phyloP scores from a whole-genome alignment of 306 rosid genomes.

The Prosopis cineraria region DNA sequence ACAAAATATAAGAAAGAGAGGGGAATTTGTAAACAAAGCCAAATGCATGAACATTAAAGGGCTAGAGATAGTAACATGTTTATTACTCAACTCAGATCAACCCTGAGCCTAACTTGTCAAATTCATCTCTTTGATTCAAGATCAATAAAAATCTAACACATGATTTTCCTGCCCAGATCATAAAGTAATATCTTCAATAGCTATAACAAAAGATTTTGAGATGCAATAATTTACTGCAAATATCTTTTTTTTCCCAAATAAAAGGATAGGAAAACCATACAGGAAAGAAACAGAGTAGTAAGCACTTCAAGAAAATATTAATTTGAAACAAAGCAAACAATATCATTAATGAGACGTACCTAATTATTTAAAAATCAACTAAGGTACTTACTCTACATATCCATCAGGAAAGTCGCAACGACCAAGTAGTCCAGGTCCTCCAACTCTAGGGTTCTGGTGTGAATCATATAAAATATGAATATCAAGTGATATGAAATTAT shows the following conservation, averaged over 20 bases:
- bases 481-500: not conserved
- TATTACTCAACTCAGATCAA: not conserved
- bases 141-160: too few species aligned
- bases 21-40: not conserved
- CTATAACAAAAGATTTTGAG: conserved; percentile 16
- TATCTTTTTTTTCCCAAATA: not conserved
- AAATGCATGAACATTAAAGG: not conserved
- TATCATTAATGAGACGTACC: not conserved
- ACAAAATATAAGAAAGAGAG: not conserved
- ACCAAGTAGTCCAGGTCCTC: conserved; percentile 96
- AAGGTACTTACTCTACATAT: conserved; percentile 66
- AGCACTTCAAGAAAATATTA: not conserved
- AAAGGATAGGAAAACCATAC: not conserved
- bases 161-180: too few species aligned
- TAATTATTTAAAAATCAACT: conserved; percentile 14
- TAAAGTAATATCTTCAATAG: too few species aligned
- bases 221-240: not conserved
- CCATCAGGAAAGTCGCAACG: conserved; percentile 77
- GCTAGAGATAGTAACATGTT: not conserved
- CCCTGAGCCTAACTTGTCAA: not conserved
- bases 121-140: not conserved
- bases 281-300: not conserved
- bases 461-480: conserved; percentile 21
- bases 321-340: conserved; percentile 10
- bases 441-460: conserved; percentile 72